Conservation (phyloP, 257 asterid species). For the Ballota nigra region DNA sequence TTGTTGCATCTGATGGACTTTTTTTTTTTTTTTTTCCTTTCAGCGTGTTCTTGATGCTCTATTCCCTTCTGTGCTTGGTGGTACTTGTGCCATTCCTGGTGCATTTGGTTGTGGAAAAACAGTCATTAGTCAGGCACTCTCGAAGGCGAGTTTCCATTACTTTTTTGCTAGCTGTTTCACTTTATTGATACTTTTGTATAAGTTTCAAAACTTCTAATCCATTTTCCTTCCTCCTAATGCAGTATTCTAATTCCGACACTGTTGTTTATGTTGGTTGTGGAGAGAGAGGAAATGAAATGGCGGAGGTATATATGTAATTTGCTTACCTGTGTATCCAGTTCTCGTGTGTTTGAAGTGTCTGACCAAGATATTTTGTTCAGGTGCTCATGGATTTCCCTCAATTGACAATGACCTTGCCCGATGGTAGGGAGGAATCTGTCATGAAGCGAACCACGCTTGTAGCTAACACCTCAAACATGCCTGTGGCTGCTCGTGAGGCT, state of each 20-base stretch:
- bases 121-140: constrained; percentile 98
- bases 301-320: constrained; percentile 67
- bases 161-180: constrained; percentile 14
- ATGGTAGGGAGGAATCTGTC: constrained; percentile 99
- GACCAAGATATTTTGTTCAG: constrained; percentile 41
- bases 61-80: constrained; percentile 99
- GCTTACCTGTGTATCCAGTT: constrained; percentile 25
- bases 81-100: constrained; percentile 99
- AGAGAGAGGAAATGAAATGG: constrained; percentile 99
- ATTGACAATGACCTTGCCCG: constrained; percentile 98
- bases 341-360: constrained; percentile 16
- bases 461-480: constrained; percentile 99
- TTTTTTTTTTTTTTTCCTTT: constrained; percentile 23
- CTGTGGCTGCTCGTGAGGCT: constrained; percentile 99
- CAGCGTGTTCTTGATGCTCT: constrained; percentile 99
- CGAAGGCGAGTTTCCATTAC: constrained; percentile 59
- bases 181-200: constrained; percentile 8
- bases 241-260: constrained; percentile 96
- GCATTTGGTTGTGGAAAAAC: constrained; percentile 99
- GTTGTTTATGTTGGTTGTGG: constrained; percentile 99
- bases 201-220: constrained; percentile 9
- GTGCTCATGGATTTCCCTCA: constrained; percentile 99
- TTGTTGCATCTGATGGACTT: constrained; percentile 19
- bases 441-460: constrained; percentile 99
- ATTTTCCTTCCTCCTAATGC: constrained; percentile 37